phyloP scores from a whole-genome alignment of 176 grass and related monocot species.

The Eragrostis curvula region DNA sequence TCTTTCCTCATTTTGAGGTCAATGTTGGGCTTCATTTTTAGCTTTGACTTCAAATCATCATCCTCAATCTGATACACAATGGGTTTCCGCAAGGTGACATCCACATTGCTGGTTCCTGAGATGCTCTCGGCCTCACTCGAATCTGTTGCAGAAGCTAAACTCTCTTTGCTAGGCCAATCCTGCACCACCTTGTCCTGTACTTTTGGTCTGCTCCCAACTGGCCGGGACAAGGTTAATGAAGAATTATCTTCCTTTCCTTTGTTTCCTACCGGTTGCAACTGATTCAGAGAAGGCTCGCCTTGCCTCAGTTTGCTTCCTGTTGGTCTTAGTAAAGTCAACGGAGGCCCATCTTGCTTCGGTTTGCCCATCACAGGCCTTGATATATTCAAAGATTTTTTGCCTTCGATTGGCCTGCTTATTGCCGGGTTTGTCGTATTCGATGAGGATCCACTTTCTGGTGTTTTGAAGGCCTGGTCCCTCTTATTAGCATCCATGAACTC shows the following conservation, averaged over 20 bases:
- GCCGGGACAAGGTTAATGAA: conserved; percentile 35
- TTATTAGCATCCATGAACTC: conserved; percentile 56
- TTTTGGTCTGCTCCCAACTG: conserved; percentile 52
- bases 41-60: conserved; percentile 59
- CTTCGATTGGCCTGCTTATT: conserved; percentile 11
- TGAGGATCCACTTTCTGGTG: conserved; percentile 22
- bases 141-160: conserved; percentile 44
- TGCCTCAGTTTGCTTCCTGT: conserved; percentile 41
- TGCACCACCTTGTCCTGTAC: conserved; percentile 19
- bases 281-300: conserved; percentile 40
- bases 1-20: conserved; percentile 78
- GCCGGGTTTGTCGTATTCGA: conserved; percentile 16
- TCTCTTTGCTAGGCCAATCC: conserved; percentile 60
- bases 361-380: conserved; percentile 41
- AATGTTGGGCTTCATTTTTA: conserved; percentile 63
- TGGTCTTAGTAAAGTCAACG: conserved; percentile 43
- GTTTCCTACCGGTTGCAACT: conserved; percentile 21
- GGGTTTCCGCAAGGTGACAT: conserved; percentile 75
- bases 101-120: conserved; percentile 32
- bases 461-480: conserved; percentile 26
- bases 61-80: conserved; percentile 61
- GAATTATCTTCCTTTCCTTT: conserved; percentile 23
- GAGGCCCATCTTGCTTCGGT: conserved; percentile 35
- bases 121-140: conserved; percentile 25
- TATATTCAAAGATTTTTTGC: conserved; percentile 28